Conservation (phyloP, 164 flowering plant species). For the Vitis riparia region DNA sequence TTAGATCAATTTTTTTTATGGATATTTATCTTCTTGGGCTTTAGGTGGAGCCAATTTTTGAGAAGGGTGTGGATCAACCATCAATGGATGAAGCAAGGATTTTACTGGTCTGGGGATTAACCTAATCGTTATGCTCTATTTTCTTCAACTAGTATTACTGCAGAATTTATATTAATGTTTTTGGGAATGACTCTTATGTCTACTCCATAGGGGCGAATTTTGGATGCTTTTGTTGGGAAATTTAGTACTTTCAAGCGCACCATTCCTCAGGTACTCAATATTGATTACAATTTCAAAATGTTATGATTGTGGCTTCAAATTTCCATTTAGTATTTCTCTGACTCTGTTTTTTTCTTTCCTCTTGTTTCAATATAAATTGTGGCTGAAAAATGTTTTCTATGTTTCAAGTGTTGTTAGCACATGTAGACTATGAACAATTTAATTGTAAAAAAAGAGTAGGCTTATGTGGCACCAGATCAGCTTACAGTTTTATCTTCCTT, state of each 20-base stretch:
- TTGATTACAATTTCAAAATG: not conserved
- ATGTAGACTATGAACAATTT: not conserved
- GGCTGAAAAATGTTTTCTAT: too few relatives aligned
- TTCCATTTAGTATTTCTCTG: not conserved
- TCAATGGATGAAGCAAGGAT: slow-evolving; percentile 91
- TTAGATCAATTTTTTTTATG: not conserved
- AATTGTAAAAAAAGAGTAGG: too few relatives aligned
- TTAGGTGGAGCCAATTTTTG: slow-evolving; percentile 97
- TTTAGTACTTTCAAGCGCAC: slow-evolving; percentile 95
- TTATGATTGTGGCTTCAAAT: not conserved
- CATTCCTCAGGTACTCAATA: slow-evolving; percentile 80
- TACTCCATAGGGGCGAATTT: slow-evolving; percentile 68
- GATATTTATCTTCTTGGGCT: slow-evolving; percentile 2
- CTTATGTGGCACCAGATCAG: too few relatives aligned
- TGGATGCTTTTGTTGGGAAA: slow-evolving; percentile 99
- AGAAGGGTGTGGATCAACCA: slow-evolving; percentile 85
- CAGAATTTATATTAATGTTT: not conserved
- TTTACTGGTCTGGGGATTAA: slow-evolving; percentile 58
- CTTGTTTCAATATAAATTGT: not conserved
- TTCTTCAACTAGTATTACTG: not conserved
- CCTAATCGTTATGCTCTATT: not conserved
- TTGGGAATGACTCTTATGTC: slow-evolving; percentile 7
- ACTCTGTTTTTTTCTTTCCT: not conserved
- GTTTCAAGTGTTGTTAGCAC: not conserved
- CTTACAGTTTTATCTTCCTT: too few relatives aligned